These are phyloP conservation scores for Arabidopsis hybrid DNA, from an alignment of 441 rosid species.

Conservation along the genomic window DNA sequence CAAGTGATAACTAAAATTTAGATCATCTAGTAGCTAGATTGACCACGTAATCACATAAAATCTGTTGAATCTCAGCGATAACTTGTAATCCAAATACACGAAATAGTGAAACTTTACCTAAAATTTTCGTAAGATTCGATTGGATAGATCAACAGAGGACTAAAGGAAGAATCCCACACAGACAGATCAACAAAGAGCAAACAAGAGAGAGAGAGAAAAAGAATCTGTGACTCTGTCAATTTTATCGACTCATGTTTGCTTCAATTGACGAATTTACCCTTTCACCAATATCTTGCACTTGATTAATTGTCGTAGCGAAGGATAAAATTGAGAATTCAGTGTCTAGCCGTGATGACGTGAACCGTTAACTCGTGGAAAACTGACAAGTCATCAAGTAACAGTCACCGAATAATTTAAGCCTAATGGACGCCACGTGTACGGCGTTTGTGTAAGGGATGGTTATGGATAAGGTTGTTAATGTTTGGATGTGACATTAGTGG, in stretches of 20 bases:
- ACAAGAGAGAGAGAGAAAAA: background rate
- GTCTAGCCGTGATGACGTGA: slow-evolving; percentile 14
- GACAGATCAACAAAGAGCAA: slow-evolving; percentile 1
- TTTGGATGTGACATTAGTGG: slow-evolving; percentile 7
- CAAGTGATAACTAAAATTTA: background rate
- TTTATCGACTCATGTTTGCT: slow-evolving; percentile 24
- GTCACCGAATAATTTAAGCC: slow-evolving; percentile 23
- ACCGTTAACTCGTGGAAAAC: slow-evolving; percentile 1
- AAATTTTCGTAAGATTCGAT: slow-evolving; percentile 9
- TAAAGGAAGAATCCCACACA: background rate
- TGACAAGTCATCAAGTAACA: slow-evolving; percentile 39
- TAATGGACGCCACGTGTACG: slow-evolving; percentile 33
- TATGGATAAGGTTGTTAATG: slow-evolving; percentile 27
- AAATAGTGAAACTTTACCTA: background rate
- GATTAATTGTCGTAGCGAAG: background rate
- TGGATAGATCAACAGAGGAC: slow-evolving; percentile 27
- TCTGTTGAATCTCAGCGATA: background rate
- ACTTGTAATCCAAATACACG: background rate
- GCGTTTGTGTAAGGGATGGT: slow-evolving; percentile 19
- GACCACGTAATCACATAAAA: slow-evolving; percentile 1
- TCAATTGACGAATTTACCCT: slow-evolving; percentile 29
- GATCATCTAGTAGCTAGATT: background rate
- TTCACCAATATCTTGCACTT: background rate
- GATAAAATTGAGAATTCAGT: slow-evolving; percentile 18
- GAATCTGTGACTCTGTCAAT: slow-evolving; percentile 29